These are phyloP conservation scores for Gaeumannomyces sp. DNA, from an alignment of 2,329 filamentous ascomycete species.

Conservation along the genomic window DNA sequence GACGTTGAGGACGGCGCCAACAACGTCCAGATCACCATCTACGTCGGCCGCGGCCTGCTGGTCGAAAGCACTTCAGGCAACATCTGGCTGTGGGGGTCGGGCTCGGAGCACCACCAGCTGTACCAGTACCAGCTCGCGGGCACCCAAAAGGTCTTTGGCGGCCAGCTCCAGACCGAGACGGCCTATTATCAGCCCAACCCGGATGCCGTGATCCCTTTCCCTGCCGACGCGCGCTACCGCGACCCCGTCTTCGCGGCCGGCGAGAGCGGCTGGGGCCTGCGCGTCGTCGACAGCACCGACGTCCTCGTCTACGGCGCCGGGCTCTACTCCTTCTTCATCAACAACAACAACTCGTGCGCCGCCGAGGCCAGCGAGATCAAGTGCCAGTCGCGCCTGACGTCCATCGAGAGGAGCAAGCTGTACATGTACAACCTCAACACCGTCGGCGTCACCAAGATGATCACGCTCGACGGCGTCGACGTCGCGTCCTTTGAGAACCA, in stretches of 20 bases:
- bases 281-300: constrained; percentile 46
- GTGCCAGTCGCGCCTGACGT: constrained; percentile 35
- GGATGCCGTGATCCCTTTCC: constrained; percentile 46
- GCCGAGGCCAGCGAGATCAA: constrained; percentile 28
- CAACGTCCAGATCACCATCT: constrained; percentile 25
- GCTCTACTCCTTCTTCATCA: constrained; percentile 54
- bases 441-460: constrained; percentile 27
- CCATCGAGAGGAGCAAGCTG: constrained; percentile 29
- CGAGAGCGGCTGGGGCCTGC: constrained; percentile 48
- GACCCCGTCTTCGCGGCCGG: constrained; percentile 46
- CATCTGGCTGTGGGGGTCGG: constrained; percentile 54
- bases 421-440: constrained; percentile 42
- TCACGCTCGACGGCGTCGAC: constrained; percentile 14
- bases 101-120: constrained; percentile 53
- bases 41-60: constrained; percentile 26
- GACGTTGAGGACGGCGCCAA: constrained; percentile 37
- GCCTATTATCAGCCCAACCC: constrained; percentile 61
- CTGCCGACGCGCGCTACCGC: constrained; percentile 25
- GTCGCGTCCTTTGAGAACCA: constrained; percentile 18
- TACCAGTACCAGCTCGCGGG: constrained; percentile 58
- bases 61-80: constrained; percentile 31
- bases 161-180: constrained; percentile 59
- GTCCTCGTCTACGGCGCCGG: constrained; percentile 54
- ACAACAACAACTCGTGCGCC: constrained; percentile 42
- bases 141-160: constrained; percentile 52